phyloP scores from a whole-genome alignment of 495 filamentous ascomycete genomes.

The Wilcoxina mikolae region DNA sequence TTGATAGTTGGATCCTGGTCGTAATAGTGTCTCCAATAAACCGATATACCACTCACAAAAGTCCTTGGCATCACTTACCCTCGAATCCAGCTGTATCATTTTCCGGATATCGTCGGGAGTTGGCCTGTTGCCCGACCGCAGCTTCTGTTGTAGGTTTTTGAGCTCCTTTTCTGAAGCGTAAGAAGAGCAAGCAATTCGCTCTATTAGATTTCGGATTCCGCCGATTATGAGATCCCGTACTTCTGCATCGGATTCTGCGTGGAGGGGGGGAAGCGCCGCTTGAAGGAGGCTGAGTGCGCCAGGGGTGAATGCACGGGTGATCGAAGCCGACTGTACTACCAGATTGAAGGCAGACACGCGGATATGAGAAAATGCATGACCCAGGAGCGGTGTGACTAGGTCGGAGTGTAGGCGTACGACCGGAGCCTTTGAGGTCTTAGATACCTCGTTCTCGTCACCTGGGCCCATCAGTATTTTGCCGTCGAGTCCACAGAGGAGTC shows the following conservation, averaged over 20 bases:
- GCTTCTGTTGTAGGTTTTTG: slow-evolving; percentile 12
- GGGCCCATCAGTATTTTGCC: slow-evolving; percentile 3
- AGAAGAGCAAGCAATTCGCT: slow-evolving; percentile 43
- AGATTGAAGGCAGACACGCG: slow-evolving; percentile 63
- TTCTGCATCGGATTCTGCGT: slow-evolving; percentile 72
- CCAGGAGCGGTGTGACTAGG: slow-evolving; percentile 42
- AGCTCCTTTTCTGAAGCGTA: slow-evolving; percentile 33
- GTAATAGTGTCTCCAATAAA: slow-evolving; percentile 57
- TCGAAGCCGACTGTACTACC: slow-evolving; percentile 51
- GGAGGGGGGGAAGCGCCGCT: slow-evolving; percentile 47
- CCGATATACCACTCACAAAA: slow-evolving; percentile 56
- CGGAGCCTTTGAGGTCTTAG: neutral
- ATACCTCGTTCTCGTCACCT: neutral
- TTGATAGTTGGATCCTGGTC: slow-evolving; percentile 67
- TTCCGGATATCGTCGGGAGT: neutral
- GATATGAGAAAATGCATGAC: slow-evolving; percentile 45
- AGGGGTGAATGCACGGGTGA: slow-evolving; percentile 51
- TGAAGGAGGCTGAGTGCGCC: slow-evolving; percentile 45
- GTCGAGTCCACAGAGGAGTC: slow-evolving; percentile 3
- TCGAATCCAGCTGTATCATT: slow-evolving; percentile 15
- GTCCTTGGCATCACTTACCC: slow-evolving; percentile 33
- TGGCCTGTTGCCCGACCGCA: neutral
- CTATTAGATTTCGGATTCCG: slow-evolving; percentile 49
- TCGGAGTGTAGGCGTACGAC: neutral
- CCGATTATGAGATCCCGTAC: slow-evolving; percentile 61